These are phyloP conservation scores for Rhodotorula toruloides DNA, from an alignment of 768 basidiomycete genomes.

Conservation along the genomic window DNA sequence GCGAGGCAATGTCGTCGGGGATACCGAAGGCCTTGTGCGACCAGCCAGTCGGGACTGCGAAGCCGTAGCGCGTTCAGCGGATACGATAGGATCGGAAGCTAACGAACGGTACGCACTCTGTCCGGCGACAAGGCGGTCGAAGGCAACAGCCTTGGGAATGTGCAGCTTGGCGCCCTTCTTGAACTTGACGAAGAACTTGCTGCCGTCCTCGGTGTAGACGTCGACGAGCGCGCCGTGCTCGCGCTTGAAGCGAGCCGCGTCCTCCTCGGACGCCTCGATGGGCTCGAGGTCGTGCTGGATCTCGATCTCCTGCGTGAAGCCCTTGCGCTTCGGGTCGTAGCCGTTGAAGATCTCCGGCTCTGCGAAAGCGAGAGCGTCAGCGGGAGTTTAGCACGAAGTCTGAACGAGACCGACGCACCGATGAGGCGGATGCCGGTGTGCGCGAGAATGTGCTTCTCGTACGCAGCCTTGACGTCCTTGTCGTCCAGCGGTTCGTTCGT, in stretches of 20 bases:
- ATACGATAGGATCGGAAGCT: too few species aligned
- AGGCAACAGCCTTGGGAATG: conserved; percentile 90
- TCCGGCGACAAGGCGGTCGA: conserved; percentile 88
- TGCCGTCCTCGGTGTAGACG: conserved; percentile 81
- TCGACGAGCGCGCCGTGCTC: conserved; percentile 97
- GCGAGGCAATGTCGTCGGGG: conserved; percentile 89
- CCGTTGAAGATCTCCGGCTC: conserved; percentile 97
- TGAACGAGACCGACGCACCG: conserved; percentile 54
- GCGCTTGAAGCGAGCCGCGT: conserved; percentile 90
- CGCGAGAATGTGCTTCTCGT: conserved; percentile 85
- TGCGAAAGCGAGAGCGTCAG: conserved; percentile 47
- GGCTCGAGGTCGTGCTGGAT: conserved; percentile 94
- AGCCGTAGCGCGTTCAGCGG: background rate
- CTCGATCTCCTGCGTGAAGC: conserved; percentile 95
- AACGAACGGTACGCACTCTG: conserved; percentile 51
- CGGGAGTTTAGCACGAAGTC: conserved; percentile 22
- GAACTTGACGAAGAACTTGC: conserved; percentile 97
- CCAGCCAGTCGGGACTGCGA: conserved; percentile 82
- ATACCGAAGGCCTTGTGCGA: conserved; percentile 93
- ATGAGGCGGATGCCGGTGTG: conserved; percentile 92
- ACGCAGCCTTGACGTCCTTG: conserved; percentile 88
- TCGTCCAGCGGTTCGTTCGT: conserved; percentile 90
- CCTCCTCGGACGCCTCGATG: conserved; percentile 82
- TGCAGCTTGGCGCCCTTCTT: conserved; percentile 88
- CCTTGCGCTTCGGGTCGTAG: conserved; percentile 94